phyloP scores from a whole-genome alignment of 1,139 yeast species.

The Groenewaldozyma sp. region DNA sequence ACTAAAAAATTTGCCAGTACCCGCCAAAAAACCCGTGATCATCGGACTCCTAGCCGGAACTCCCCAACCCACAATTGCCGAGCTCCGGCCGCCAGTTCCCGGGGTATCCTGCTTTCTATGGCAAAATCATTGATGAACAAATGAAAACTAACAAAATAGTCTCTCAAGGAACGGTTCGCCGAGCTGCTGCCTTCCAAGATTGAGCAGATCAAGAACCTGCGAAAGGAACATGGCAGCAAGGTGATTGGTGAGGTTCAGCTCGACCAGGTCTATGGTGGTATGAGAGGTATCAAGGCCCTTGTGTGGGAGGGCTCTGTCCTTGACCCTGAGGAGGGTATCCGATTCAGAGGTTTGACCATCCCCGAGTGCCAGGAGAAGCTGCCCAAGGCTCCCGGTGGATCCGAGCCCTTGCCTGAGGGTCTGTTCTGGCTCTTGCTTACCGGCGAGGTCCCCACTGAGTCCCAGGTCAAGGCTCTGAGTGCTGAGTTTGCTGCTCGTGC shows the following conservation, averaged over 20 bases:
- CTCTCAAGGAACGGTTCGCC: slow-evolving; percentile 87
- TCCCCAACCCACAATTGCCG: too few relatives aligned
- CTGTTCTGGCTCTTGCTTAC: slow-evolving; percentile 56
- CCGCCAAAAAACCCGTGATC: too few relatives aligned
- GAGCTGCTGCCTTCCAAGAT: slow-evolving; percentile 87
- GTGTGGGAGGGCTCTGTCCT: slow-evolving; percentile 99
- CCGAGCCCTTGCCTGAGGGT: slow-evolving; percentile 53
- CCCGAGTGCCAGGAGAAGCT: slow-evolving; percentile 89
- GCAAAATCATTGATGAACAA: too few relatives aligned
- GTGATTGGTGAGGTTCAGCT: slow-evolving; percentile 86
- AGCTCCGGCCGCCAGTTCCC: too few relatives aligned
- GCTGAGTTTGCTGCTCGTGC: slow-evolving; percentile 52
- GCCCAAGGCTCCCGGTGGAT: slow-evolving; percentile 88
- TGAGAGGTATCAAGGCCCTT: slow-evolving; percentile 96
- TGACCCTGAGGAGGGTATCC: slow-evolving; percentile 96
- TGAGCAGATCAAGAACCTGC: slow-evolving; percentile 83
- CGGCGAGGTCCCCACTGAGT: slow-evolving; percentile 51
- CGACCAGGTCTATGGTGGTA: slow-evolving; percentile 99
- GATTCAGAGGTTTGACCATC: slow-evolving; percentile 96
- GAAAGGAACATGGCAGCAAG: slow-evolving; percentile 81
- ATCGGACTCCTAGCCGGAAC: too few relatives aligned
- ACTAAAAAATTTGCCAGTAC: too few relatives aligned
- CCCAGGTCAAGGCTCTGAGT: slow-evolving; percentile 44
- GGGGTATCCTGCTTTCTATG: too few relatives aligned
- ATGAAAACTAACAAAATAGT: too few relatives aligned